Evolutionary conservation across 2,329 filamentous ascomycete species (phyloP).

Genomic region (Rutstroemia sp.): DNA sequence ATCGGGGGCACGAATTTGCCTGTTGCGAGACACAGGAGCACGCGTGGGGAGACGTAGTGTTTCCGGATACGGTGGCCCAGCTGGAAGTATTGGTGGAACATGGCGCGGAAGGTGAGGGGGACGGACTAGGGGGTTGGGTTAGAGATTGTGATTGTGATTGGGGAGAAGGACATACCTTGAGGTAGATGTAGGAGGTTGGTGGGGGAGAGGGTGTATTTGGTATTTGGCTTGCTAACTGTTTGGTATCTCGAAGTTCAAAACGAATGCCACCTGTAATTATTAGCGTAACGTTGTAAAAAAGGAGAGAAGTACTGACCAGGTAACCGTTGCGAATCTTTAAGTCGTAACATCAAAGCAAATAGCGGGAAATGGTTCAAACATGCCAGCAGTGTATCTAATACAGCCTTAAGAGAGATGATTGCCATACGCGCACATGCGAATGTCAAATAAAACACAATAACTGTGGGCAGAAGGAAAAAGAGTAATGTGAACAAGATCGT

Average conservation of each 20-base stretch:
- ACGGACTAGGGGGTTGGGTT: slow-evolving; percentile 58
- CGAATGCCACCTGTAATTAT: slow-evolving; percentile 61
- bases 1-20: slow-evolving; percentile 93
- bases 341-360: slow-evolving; percentile 89
- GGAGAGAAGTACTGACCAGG: slow-evolving; percentile 51
- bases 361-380: slow-evolving; percentile 96
- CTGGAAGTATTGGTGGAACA: slow-evolving; percentile 97
- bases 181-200: slow-evolving; percentile 73
- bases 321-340: slow-evolving; percentile 86
- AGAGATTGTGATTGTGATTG: slow-evolving; percentile 6
- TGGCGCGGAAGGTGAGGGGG: slow-evolving; percentile 80
- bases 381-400: slow-evolving; percentile 83
- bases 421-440: slow-evolving; percentile 92
- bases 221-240: slow-evolving; percentile 38
- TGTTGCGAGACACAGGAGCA: slow-evolving; percentile 79
- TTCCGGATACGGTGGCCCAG: slow-evolving; percentile 87
- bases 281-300: slow-evolving; percentile 9
- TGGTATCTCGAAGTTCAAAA: slow-evolving; percentile 80
- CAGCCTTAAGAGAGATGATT: slow-evolving; percentile 88
- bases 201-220: slow-evolving; percentile 18
- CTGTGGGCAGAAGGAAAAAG: slow-evolving; percentile 90
- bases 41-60: slow-evolving; percentile 85
- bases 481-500: slow-evolving; percentile 94
- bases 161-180: slow-evolving; percentile 54
- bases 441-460: slow-evolving; percentile 93